phyloP scores from a whole-genome alignment of 2,329 filamentous ascomycete species.

The Hysterium pulicare region DNA sequence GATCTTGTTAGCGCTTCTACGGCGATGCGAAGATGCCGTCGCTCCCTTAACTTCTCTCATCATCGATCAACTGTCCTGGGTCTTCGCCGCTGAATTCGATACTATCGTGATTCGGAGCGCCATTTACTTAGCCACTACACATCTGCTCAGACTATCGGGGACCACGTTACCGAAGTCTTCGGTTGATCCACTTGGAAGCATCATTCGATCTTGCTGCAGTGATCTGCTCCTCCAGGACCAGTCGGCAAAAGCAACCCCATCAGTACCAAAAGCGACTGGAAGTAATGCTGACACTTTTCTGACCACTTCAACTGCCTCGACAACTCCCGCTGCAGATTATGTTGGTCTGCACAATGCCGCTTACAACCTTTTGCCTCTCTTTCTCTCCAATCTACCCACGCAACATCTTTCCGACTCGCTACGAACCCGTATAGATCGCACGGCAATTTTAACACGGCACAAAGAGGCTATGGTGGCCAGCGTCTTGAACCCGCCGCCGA shows the following conservation, averaged over 20 bases:
- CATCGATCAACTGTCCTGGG: constrained; percentile 68
- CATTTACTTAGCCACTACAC: constrained; percentile 58
- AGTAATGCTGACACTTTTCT: constrained; percentile 74
- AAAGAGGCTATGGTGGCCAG: constrained; percentile 75
- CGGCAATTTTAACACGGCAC: constrained; percentile 68
- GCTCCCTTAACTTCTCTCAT: constrained; percentile 61
- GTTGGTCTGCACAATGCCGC: constrained; percentile 56
- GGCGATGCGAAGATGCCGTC: constrained; percentile 57
- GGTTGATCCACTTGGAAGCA: constrained; percentile 58
- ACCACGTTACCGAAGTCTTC: constrained; percentile 64
- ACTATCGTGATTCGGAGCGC: constrained; percentile 55
- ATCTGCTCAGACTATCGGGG: constrained; percentile 61
- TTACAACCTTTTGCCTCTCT: constrained; percentile 56
- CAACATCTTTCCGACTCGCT: constrained; percentile 66
- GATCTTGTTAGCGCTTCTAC: constrained; percentile 56
- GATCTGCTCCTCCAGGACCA: constrained; percentile 61
- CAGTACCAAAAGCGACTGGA: constrained; percentile 41
- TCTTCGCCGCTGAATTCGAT: constrained; percentile 58
- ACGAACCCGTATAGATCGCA: constrained; percentile 74
- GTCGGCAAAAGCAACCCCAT: constrained; percentile 29
- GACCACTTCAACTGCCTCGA: constrained; percentile 34
- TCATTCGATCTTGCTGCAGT: constrained; percentile 68
- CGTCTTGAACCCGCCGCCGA: constrained; percentile 71
- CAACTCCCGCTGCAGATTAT: constrained; percentile 33
- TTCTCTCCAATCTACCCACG: constrained; percentile 64